Conservation (phyloP, 2,329 filamentous ascomycete species). For the Delphinella strobiligena region DNA sequence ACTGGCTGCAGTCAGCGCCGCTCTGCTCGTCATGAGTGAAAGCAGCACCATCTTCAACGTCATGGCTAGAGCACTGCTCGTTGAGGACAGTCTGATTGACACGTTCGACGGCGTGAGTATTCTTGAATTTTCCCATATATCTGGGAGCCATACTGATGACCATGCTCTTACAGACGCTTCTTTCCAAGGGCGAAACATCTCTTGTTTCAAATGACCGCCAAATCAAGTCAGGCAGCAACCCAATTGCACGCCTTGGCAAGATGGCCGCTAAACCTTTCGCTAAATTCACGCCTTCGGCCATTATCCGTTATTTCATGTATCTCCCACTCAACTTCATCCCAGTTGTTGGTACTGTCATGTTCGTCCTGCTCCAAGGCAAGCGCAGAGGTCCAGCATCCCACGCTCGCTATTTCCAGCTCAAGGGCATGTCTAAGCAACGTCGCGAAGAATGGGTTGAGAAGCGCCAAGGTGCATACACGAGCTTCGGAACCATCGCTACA, state of each 20-base stretch:
- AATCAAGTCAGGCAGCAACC: constrained; percentile 44
- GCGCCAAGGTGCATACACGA: constrained; percentile 64
- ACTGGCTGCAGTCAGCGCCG: constrained; percentile 60
- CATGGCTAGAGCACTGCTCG: constrained; percentile 57
- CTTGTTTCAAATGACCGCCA: constrained; percentile 67
- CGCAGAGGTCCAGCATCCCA: constrained; percentile 43
- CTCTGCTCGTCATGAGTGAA: constrained; percentile 49
- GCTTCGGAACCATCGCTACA: constrained; percentile 64
- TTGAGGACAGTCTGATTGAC: constrained; percentile 73
- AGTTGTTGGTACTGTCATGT: constrained; percentile 70
- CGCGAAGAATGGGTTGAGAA: constrained; percentile 56
- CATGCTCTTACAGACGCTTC: constrained; percentile 27
- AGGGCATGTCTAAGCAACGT: constrained; percentile 60
- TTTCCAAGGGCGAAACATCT: constrained; percentile 41
- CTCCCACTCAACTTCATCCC: constrained; percentile 89
- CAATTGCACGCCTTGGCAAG: constrained; percentile 45
- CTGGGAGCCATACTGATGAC: neutral
- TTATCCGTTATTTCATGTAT: constrained; percentile 73
- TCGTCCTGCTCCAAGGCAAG: constrained; percentile 58
- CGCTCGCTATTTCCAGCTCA: constrained; percentile 77
- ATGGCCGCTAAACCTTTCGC: constrained; percentile 43
- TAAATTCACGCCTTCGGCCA: constrained; percentile 41
- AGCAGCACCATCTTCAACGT: constrained; percentile 38
- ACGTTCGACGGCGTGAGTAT: constrained; percentile 63
- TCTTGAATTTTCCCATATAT: neutral